These are phyloP conservation scores for Macrotyloma uniflorum DNA, from an alignment of 306 rosid genomes.

Conservation along the genomic window DNA sequence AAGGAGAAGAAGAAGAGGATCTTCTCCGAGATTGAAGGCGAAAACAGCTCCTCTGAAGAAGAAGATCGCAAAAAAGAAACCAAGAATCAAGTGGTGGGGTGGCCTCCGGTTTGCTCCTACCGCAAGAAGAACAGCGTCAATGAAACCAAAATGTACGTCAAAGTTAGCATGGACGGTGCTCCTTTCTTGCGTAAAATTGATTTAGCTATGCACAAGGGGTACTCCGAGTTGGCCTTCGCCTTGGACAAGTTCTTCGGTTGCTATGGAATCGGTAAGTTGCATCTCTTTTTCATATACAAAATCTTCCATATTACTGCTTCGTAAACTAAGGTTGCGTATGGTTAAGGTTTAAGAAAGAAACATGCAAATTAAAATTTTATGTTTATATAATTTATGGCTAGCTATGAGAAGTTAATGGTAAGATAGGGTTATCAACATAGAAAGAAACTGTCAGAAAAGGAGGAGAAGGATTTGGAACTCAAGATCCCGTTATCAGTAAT, in stretches of 20 bases:
- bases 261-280: constrained; percentile 54
- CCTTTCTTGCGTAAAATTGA: constrained; percentile 88
- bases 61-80: constrained; percentile 32
- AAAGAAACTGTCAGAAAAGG: not conserved
- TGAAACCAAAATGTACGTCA: constrained; percentile 61
- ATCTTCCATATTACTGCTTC: too few relatives aligned
- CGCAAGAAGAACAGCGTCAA: constrained; percentile 55
- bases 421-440: not conserved
- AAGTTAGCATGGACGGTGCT: constrained; percentile 88
- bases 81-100: constrained; percentile 67
- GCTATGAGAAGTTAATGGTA: not conserved
- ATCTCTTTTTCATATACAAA: not conserved
- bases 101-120: constrained; percentile 89
- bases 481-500: not conserved
- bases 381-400: not conserved
- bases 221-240: constrained; percentile 57
- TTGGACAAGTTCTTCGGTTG: constrained; percentile 69
- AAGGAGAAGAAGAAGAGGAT: constrained; percentile 61
- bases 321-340: not conserved
- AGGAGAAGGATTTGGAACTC: not conserved
- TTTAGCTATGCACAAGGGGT: constrained; percentile 56
- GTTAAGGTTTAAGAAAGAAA: not conserved
- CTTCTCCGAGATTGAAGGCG: constrained; percentile 53
- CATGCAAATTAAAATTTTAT: not conserved
- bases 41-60: not conserved